Conservation (phyloP, 306 rosid species). For the Mimosa bimucronata region DNA sequence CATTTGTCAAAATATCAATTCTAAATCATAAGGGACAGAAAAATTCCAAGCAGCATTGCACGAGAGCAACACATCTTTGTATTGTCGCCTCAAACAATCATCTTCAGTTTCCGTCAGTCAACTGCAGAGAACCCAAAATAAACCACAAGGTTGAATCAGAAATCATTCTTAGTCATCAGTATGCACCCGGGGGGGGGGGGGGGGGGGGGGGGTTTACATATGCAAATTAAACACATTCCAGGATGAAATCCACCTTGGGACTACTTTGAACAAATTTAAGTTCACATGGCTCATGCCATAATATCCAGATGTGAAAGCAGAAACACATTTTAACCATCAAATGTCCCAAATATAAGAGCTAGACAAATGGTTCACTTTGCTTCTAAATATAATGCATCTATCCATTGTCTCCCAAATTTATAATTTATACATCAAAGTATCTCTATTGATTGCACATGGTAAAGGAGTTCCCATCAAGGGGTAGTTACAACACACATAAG, state of each 20-base stretch:
- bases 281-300: slow-evolving; percentile 8
- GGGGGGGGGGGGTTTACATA: not conserved
- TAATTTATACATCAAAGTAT: too few relatives aligned
- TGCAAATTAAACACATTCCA: slow-evolving; percentile 6
- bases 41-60: slow-evolving; percentile 37
- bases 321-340: not conserved
- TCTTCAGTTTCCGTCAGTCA: slow-evolving; percentile 41
- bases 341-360: too few relatives aligned
- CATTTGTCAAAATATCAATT: slow-evolving; percentile 44
- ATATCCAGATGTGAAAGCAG: not conserved
- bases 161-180: slow-evolving; percentile 9
- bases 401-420: too few relatives aligned
- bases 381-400: too few relatives aligned
- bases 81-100: slow-evolving; percentile 31
- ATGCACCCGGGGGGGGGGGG: too few relatives aligned
- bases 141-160: slow-evolving; percentile 31
- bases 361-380: too few relatives aligned
- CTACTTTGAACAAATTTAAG: not conserved
- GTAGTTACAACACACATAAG: too few relatives aligned
- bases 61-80: slow-evolving; percentile 32
- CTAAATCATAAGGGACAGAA: slow-evolving; percentile 51
- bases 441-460: too few relatives aligned
- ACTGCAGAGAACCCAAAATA: slow-evolving; percentile 49
- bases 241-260: not conserved
- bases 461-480: too few relatives aligned